Evolutionary conservation across 106 monocot genomes (phyloP).

Genomic region (Chionographis japonica): DNA sequence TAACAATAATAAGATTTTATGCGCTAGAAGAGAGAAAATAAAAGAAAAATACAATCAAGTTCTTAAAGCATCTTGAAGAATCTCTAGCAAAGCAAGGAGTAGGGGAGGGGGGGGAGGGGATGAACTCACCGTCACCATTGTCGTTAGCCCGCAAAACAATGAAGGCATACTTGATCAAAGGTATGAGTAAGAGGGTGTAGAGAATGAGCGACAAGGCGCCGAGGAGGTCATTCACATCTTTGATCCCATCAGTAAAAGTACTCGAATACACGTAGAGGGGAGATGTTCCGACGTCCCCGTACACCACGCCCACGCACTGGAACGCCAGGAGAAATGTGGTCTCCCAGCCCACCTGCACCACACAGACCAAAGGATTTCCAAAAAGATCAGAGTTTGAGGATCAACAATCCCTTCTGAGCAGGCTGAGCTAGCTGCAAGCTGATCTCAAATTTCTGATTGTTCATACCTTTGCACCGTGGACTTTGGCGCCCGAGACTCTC

Average conservation of each 20-base stretch:
- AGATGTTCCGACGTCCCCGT: slow-evolving; percentile 47
- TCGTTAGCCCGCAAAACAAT: slow-evolving; percentile 46
- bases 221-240: slow-evolving; percentile 21
- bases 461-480: slow-evolving; percentile 2
- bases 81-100: too few relatives aligned
- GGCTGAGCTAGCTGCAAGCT: too few relatives aligned
- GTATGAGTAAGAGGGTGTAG: slow-evolving; percentile 30
- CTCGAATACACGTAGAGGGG: slow-evolving; percentile 39
- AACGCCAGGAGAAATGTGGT: slow-evolving; percentile 31
- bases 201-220: slow-evolving; percentile 40
- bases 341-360: slow-evolving; percentile 15
- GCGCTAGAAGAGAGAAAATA: too few relatives aligned
- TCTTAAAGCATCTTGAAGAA: too few relatives aligned
- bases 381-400: neutral
- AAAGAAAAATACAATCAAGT: too few relatives aligned
- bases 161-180: slow-evolving; percentile 45
- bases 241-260: slow-evolving; percentile 27
- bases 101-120: neutral
- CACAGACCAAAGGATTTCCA: neutral
- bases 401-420: neutral
- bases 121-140: slow-evolving; percentile 37
- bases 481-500: neutral
- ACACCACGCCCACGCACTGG: slow-evolving; percentile 49
- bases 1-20: too few relatives aligned
- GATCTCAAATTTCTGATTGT: neutral